Evolutionary conservation across 768 basidiomycete species (phyloP).

Genomic region (Mycena vulgaris): DNA sequence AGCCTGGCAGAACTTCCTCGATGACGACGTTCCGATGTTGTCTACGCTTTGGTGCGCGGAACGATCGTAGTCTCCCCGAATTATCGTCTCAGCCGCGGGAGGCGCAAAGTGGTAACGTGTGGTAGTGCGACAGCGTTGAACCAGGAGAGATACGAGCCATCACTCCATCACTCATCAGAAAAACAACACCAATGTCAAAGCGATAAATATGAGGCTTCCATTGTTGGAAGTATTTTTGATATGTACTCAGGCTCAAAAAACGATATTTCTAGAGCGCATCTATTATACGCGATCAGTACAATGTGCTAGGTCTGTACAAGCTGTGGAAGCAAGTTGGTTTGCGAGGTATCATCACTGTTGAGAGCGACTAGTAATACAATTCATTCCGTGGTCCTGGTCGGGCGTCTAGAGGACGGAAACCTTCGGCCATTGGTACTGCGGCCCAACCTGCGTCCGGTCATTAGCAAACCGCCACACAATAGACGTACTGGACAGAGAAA

Average conservation of each 20-base stretch:
- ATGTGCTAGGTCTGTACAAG: slow-evolving; percentile 35
- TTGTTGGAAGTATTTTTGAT: background rate
- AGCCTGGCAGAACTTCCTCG: too few species aligned
- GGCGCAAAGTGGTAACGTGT: too few species aligned
- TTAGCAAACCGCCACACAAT: background rate
- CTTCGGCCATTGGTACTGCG: slow-evolving; percentile 70
- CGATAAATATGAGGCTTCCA: background rate
- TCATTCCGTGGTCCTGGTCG: background rate
- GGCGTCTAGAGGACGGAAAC: background rate
- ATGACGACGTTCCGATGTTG: background rate
- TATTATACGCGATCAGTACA: slow-evolving; percentile 21
- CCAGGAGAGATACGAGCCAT: too few species aligned
- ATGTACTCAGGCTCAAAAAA: background rate
- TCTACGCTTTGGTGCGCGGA: background rate
- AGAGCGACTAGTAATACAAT: slow-evolving; percentile 40
- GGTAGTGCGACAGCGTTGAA: too few species aligned
- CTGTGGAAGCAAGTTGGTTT: slow-evolving; percentile 41
- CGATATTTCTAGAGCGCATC: background rate
- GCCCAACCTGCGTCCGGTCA: slow-evolving; percentile 56
- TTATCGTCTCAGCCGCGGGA: too few species aligned
- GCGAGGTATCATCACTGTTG: slow-evolving; percentile 40
- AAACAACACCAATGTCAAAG: slow-evolving; percentile 10
- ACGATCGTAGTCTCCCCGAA: too few species aligned
- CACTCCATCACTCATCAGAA: background rate
- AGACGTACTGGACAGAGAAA: background rate